phyloP scores from a whole-genome alignment of 2,329 filamentous ascomycete genomes.

The Acephala macrosclerotiorum region DNA sequence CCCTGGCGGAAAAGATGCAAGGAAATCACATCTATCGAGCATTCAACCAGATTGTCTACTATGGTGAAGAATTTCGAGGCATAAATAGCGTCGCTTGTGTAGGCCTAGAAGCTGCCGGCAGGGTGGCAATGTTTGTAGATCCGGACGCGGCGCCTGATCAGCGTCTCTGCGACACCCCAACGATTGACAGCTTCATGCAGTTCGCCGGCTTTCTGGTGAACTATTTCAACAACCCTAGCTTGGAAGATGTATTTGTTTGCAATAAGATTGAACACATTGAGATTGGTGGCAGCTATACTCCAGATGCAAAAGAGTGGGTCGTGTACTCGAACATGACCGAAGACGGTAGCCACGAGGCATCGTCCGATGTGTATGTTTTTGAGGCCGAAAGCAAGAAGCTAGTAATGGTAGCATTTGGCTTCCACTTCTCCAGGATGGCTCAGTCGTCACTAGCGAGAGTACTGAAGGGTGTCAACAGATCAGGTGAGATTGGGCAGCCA shows the following conservation, averaged over 20 bases:
- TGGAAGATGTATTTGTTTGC: constrained; percentile 4
- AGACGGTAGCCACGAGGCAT: neutral
- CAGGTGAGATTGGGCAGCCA: too few relatives aligned
- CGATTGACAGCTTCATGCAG: neutral
- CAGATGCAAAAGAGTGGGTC: constrained; percentile 10
- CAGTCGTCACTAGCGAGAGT: constrained; percentile 5
- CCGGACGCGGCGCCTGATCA: neutral
- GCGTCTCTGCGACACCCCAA: neutral
- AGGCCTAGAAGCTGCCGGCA: constrained; percentile 13
- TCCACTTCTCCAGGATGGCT: neutral
- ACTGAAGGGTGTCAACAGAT: constrained; percentile 7
- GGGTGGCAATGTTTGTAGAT: neutral
- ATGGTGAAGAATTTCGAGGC: constrained; percentile 18
- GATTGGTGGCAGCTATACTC: neutral
- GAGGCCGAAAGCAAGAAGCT: constrained; percentile 10
- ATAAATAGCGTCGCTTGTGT: constrained; percentile 18
- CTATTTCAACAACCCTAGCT: neutral
- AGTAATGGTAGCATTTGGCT: neutral
- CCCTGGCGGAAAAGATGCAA: constrained; percentile 15
- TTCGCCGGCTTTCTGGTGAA: neutral
- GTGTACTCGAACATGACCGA: constrained; percentile 11
- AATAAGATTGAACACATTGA: constrained; percentile 12
- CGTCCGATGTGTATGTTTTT: constrained; percentile 12
- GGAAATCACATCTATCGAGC: constrained; percentile 22
- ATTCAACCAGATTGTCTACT: constrained; percentile 21